Evolutionary conservation across 2,329 filamentous ascomycete species (phyloP), one percentile per base, ranked within the genome.

Genomic region (Pseudonectria buxi): DNA sequence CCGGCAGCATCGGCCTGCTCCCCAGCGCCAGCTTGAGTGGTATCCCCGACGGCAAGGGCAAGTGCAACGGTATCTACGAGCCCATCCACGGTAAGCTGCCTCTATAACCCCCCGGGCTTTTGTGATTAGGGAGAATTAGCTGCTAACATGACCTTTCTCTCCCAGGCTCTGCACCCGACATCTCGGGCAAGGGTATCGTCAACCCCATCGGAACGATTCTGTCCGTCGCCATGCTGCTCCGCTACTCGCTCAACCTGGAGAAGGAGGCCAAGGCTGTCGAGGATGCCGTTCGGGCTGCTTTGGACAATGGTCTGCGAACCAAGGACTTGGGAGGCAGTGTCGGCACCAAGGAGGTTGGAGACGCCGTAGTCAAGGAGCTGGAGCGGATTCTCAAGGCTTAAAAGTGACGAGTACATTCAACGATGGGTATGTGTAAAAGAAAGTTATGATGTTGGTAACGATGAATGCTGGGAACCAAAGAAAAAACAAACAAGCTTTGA

Each of bases 21-120:
- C 90, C 90, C 16, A 90, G 83, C 59, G 90, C 90, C 10, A 92
- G 83, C 63, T 68, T 96, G 58, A 84, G 81, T 47, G 86, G 85
- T 27, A 79, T 94, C 41, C 90, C 90, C 0, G 87, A 94, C 60
- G 86, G 86, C 36, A 85, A 87, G 71, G 76, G 71, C 52, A 81
- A 76, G 60, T 86, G 89, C 57, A 95, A 94, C 59, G 90, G 88
- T 51, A 95, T 96, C 55, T 98, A 95, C 61, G 90, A 96, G 73
- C 90, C 90, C 16, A 96, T 98, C 53, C 90, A 98, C 62, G 89
- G 86, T 87, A 69, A 41, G 67, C 55, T 30, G 18, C 13, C 28
- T 12, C 7, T 31, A 14, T 18, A 5, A 28, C 12, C 14, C 15
- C 12, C 4, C 4, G 14, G 7, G n/a, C 16, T 14, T 14, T 10